Evolutionary conservation across 441 rosid species (phyloP).

Genomic region (Euphorbia schlechtendalii): DNA sequence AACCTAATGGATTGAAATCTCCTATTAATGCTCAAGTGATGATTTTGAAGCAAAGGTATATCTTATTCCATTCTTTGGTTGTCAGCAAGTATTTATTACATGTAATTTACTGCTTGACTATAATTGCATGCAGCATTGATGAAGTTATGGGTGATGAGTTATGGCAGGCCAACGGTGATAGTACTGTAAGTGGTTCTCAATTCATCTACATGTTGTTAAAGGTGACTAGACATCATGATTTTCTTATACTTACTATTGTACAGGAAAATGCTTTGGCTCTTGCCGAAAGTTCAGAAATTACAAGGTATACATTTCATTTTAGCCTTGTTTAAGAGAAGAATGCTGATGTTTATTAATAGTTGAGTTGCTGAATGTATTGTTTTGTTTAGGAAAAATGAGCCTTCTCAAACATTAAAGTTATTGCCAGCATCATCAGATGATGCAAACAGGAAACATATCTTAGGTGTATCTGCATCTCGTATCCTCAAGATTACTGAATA

Average conservation of each 20-base stretch:
- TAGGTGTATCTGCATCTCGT: slow-evolving; percentile 66
- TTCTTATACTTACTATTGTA: slow-evolving; percentile 24
- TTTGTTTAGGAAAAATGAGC: slow-evolving; percentile 55
- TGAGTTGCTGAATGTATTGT: slow-evolving; percentile 21
- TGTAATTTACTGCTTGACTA: slow-evolving; percentile 7
- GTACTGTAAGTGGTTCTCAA: slow-evolving; percentile 45
- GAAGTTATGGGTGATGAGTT: slow-evolving; percentile 74
- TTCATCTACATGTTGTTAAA: slow-evolving; percentile 9
- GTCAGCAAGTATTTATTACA: slow-evolving; percentile 24
- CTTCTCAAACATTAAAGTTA: slow-evolving; percentile 60
- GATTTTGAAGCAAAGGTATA: slow-evolving; percentile 82
- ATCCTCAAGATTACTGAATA: slow-evolving; percentile 40
- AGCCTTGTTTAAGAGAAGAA: slow-evolving; percentile 11
- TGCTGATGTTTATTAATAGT: slow-evolving; percentile 14
- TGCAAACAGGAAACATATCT: slow-evolving; percentile 56
- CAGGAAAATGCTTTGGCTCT: slow-evolving; percentile 60
- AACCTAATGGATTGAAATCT: slow-evolving; percentile 56
- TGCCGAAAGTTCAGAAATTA: slow-evolving; percentile 47
- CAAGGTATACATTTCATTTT: slow-evolving; percentile 36
- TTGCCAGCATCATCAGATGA: slow-evolving; percentile 75
- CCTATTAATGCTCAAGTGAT: slow-evolving; percentile 56
- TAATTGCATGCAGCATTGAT: slow-evolving; percentile 55
- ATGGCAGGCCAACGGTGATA: slow-evolving; percentile 40
- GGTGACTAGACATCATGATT: slow-evolving; percentile 5
- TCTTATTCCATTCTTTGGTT: slow-evolving; percentile 18